A percentile compares a stretch with the other conserved stretches of the same genome.
Conservation (phyloP, 2,329 filamentous ascomycete genomes). For the Alternaria triticina region DNA sequence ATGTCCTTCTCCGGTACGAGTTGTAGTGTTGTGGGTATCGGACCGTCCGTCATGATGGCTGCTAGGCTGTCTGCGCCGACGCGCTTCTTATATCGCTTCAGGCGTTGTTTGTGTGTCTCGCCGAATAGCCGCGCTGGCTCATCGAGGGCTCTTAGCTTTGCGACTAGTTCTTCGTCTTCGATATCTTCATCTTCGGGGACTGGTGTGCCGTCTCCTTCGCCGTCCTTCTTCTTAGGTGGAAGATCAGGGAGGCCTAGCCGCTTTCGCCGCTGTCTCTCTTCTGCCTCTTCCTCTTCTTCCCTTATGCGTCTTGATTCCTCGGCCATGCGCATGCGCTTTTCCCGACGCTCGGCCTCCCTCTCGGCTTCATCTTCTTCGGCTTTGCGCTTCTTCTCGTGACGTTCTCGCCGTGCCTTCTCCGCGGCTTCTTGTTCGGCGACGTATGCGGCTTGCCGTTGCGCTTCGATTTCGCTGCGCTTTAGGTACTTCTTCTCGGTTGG, state of each 20-base stretch:
- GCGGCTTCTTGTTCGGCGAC: conserved; percentile 78
- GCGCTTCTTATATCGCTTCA: conserved; percentile 74
- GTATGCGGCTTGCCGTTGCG: conserved; percentile 80
- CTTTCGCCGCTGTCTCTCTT: conserved; percentile 75
- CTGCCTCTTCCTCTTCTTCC: conserved; percentile 75
- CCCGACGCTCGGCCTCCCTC: conserved; percentile 72
- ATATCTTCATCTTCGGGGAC: conserved; percentile 66
- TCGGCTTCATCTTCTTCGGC: conserved; percentile 83
- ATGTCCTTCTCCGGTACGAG: conserved; percentile 86
- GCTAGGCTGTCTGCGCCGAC: conserved; percentile 51
- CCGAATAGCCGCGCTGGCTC: conserved; percentile 82
- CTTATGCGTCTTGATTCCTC: conserved; percentile 75
- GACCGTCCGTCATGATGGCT: conserved; percentile 68
- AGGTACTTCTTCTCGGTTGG: conserved; percentile 69
- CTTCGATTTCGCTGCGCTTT: conserved; percentile 85
- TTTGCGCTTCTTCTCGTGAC: conserved; percentile 80
- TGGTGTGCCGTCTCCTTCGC: conserved; percentile 52
- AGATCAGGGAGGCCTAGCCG: conserved; percentile 81
- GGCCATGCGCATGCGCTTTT: conserved; percentile 80
- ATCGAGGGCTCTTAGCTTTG: conserved; percentile 71
- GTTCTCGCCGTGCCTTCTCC: conserved; percentile 73
- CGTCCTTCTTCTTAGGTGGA: conserved; percentile 56
- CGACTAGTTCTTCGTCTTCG: conserved; percentile 71
- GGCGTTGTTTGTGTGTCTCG: conserved; percentile 72
- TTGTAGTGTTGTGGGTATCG: conserved; percentile 84